A percentile compares a stretch with the other conserved stretches of the same genome.
Evolutionary conservation across 768 basidiomycete genomes (phyloP).

Genomic region (Trametes punicea): DNA sequence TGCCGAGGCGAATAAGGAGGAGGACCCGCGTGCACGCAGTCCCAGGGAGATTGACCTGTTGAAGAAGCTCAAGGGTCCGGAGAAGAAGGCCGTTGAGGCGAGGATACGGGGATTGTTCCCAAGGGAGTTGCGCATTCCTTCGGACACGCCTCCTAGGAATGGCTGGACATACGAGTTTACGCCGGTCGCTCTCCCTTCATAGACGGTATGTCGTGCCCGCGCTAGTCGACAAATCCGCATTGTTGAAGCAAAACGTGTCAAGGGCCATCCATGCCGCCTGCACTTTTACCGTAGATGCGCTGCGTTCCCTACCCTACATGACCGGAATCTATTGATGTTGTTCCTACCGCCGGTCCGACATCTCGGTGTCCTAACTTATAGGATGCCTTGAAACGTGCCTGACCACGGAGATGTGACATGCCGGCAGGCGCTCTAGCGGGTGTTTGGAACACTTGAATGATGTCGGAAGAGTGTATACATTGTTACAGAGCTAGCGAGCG

Average conservation of each 20-base stretch:
- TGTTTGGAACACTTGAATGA: neutral
- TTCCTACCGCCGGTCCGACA: neutral
- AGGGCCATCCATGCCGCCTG: neutral
- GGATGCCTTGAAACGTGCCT: neutral
- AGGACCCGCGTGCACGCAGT: slow-evolving; percentile 68
- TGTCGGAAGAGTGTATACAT: neutral
- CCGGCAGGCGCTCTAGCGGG: neutral
- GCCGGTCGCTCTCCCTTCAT: slow-evolving; percentile 32
- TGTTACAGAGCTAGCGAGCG: slow-evolving; percentile 11
- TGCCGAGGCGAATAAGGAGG: slow-evolving; percentile 67
- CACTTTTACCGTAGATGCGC: neutral
- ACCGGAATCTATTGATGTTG: neutral
- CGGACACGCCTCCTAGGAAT: slow-evolving; percentile 75
- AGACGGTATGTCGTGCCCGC: slow-evolving; percentile 2
- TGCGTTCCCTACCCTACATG: neutral
- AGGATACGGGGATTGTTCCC: slow-evolving; percentile 82
- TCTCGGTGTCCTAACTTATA: neutral
- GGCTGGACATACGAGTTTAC: slow-evolving; percentile 92
- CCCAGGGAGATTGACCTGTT: slow-evolving; percentile 53
- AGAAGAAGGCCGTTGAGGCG: slow-evolving; percentile 71
- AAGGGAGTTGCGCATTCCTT: slow-evolving; percentile 79
- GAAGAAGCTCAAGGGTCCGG: slow-evolving; percentile 60
- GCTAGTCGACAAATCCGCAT: neutral
- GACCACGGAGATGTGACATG: neutral
- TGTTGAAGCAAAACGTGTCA: neutral